Evolutionary conservation across 768 basidiomycete genomes (phyloP), one percentile per base, ranked within the genome.

Genomic region (Melanogaster broomeanus): DNA sequence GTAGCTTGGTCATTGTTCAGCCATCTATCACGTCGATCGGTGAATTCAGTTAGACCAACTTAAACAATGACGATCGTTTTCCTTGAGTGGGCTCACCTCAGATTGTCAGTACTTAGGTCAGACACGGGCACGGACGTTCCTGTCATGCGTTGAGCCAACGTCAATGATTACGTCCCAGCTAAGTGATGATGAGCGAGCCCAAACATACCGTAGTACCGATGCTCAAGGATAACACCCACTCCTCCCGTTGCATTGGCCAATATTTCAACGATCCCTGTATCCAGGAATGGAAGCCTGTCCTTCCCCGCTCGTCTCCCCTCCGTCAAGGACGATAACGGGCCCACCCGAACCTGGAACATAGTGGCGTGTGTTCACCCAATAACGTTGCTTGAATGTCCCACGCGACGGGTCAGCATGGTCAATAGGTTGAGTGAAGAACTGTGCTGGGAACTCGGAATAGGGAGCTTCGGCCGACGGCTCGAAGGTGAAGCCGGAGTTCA

Each of bases 241-340:
- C 96, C 96, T n/a, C 84, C 81, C 0, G 93, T 96, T 18, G 87
- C 87, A 49, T 81, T 85, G 3, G 90, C 76, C 49, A 98, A 74
- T 51, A 97, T 95, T 40, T 92, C 88, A 6, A 89, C 80, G 56
- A 98, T 95, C 2, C 94, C 90, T 0, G 82, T 87, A 55, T 90
- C 85, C 56, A 76, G 61, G 62, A 75, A 78, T 21, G 71, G 73
- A 39, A 77, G 49, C 38, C 84, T 59, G 35, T 88, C 81, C 68
- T 82, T n/a, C 84, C 18, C 93, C 96, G 55, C 82, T 87, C 4
- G 93, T 96, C 72, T 98, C 96, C 15, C 96, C 96, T 1, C 92
- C 93, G 67, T 98, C 96, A 19, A 98, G 72, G 2, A 98, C 82
- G 58, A 93, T 87, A 19, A 98, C 91, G 0, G 95, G 96, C 2